Percentiles rank a stretch among this genome's conserved stretches.
These are phyloP conservation scores for Drechslerella dactyloides DNA, from an alignment of 2,329 filamentous ascomycete species.

Conservation along the genomic window DNA sequence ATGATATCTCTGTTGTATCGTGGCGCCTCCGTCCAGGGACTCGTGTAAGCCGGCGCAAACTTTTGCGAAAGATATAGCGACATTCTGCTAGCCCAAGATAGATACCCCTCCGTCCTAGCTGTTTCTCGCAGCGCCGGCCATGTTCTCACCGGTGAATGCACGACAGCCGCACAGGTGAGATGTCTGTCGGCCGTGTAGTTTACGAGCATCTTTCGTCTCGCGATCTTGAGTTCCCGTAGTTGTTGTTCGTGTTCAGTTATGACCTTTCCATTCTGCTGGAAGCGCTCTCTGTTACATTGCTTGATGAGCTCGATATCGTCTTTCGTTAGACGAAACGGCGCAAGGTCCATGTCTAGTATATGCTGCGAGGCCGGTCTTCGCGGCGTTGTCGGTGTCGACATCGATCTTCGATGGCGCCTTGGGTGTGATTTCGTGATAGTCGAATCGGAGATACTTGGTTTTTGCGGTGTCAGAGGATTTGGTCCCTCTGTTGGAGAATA, in stretches of 20 bases:
- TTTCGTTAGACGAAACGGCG: conserved; percentile 34
- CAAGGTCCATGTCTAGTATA: conserved; percentile 26
- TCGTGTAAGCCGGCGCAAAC: conserved; percentile 27
- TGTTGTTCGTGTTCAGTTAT: conserved; percentile 28
- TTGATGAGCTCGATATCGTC: conserved; percentile 36
- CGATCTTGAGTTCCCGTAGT: conserved; percentile 29
- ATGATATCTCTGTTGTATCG: conserved; percentile 15
- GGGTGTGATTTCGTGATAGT: conserved; percentile 18
- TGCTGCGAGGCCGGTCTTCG: conserved; percentile 9
- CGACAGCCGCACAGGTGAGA: conserved; percentile 26
- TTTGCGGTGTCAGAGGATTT: conserved; percentile 16
- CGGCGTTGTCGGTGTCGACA: not conserved
- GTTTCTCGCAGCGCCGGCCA: conserved; percentile 20
- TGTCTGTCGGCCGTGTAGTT: conserved; percentile 44
- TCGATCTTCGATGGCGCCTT: conserved; percentile 6
- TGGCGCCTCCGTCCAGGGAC: conserved; percentile 31
- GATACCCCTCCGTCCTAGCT: conserved; percentile 15
- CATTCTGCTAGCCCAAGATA: conserved; percentile 24
- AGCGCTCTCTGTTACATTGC: conserved; percentile 23
- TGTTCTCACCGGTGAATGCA: conserved; percentile 1
- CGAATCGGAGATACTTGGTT: conserved; percentile 8
- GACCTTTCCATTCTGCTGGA: conserved; percentile 22
- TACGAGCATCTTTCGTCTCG: conserved; percentile 30
- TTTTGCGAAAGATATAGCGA: conserved; percentile 33
- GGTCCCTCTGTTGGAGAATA: conserved; percentile 16